phyloP scores from a whole-genome alignment of 2,329 filamentous ascomycete species.

The Colletotrichum siamense region DNA sequence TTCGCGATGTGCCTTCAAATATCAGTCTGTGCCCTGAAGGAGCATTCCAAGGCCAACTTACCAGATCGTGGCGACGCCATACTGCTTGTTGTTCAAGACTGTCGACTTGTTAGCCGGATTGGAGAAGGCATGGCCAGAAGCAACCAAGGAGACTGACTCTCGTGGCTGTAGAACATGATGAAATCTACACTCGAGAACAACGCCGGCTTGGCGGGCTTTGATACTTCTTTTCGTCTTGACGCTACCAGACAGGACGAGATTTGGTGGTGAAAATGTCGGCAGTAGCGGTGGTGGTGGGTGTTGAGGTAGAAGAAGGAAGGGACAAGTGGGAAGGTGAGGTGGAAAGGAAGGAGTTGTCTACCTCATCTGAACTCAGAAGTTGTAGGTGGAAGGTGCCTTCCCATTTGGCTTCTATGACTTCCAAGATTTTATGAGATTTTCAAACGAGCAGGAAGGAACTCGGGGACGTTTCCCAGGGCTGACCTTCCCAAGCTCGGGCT shows the following conservation, averaged over 20 bases:
- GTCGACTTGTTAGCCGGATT: constrained; percentile 27
- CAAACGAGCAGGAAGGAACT: not conserved
- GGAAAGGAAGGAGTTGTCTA: not conserved
- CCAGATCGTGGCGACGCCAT: constrained; percentile 96
- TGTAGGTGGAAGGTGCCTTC: not conserved
- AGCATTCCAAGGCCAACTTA: constrained; percentile 45
- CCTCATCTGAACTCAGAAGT: too few species aligned
- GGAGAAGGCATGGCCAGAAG: not conserved
- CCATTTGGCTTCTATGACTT: not conserved
- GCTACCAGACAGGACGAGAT: not conserved
- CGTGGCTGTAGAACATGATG: constrained; percentile 93
- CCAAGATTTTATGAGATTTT: not conserved
- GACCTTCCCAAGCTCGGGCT: not conserved
- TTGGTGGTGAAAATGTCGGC: not conserved
- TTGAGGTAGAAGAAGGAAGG: not conserved
- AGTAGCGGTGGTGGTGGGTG: not conserved
- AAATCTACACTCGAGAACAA: not conserved
- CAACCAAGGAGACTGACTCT: constrained; percentile 66
- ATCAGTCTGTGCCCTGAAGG: not conserved
- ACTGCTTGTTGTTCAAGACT: constrained; percentile 84
- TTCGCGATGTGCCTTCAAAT: constrained; percentile 86
- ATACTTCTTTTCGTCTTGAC: not conserved
- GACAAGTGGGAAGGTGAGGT: not conserved
- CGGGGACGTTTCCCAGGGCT: not conserved
- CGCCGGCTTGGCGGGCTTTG: not conserved